These are phyloP conservation scores for Eimeria necatrix DNA, from an alignment of 169 alveolate species.

Conservation along the genomic window DNA sequence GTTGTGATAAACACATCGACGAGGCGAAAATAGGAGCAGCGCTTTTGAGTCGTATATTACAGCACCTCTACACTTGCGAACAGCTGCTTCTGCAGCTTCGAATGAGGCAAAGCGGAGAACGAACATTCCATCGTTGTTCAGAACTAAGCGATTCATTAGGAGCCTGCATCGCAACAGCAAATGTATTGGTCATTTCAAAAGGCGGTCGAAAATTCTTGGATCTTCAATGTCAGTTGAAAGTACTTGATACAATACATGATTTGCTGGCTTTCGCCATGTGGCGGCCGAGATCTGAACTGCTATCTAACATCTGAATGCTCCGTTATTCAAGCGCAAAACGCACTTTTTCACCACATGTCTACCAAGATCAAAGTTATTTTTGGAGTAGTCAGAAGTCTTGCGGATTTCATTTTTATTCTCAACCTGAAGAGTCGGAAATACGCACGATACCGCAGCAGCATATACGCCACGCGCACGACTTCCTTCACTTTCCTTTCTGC, in stretches of 20 bases:
- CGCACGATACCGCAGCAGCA: no score
- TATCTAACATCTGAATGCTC: no score
- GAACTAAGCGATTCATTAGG: conserved; percentile 71
- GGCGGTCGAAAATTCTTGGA: no score
- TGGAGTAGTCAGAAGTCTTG: neutral
- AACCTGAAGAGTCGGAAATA: no score
- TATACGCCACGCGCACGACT: no score
- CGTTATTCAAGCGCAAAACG: neutral
- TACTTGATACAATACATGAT: no score
- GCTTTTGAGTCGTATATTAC: conserved; percentile 75
- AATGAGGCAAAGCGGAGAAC: conserved; percentile 76
- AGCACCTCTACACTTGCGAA: conserved; percentile 78
- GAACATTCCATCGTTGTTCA: conserved; percentile 76
- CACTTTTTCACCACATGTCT: conserved; percentile 66
- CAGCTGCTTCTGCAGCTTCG: conserved; percentile 81
- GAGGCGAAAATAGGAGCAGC: conserved; percentile 73
- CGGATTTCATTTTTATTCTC: no score
- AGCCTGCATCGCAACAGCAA: conserved; percentile 59
- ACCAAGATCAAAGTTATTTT: conserved; percentile 29
- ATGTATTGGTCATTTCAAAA: no score
- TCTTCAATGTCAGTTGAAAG: no score
- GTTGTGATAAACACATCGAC: conserved; percentile 75
- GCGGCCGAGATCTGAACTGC: neutral
- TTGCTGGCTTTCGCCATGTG: neutral
- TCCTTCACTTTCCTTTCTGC: no score